Conservation (phyloP, 2,329 filamentous ascomycete species). For the Ophiostoma ulmi region DNA sequence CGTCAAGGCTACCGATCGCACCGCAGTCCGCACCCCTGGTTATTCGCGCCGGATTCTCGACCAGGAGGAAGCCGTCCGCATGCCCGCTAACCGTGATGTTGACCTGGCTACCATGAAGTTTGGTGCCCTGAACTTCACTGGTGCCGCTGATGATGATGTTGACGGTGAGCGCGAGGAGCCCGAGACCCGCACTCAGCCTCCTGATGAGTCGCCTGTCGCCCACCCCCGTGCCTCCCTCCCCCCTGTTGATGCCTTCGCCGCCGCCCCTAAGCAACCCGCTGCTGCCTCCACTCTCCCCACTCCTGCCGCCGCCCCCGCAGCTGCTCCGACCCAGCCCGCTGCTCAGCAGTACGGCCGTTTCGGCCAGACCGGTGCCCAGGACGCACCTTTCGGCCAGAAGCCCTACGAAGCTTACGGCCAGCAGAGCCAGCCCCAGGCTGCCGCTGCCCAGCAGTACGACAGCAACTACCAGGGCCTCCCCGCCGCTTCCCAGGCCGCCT, state of each 20-base stretch:
- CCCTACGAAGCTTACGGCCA: slow-evolving; percentile 82
- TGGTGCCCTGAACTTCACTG: slow-evolving; percentile 87
- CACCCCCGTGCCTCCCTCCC: slow-evolving; percentile 83
- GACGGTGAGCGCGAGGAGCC: slow-evolving; percentile 93
- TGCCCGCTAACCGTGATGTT: slow-evolving; percentile 94
- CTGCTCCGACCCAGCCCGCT: slow-evolving; percentile 24
- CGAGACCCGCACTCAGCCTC: slow-evolving; percentile 88
- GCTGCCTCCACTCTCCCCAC: slow-evolving; percentile 37
- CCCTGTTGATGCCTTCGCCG: slow-evolving; percentile 57
- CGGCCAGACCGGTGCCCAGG: slow-evolving; percentile 45
- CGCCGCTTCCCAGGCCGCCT: slow-evolving; percentile 42
- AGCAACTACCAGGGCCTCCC: slow-evolving; percentile 42
- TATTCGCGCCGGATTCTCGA: slow-evolving; percentile 84
- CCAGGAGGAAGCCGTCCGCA: slow-evolving; percentile 95
- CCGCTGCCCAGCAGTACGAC: slow-evolving; percentile 55
- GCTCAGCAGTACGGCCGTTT: slow-evolving; percentile 63
- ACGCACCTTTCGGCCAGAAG: slow-evolving; percentile 65
- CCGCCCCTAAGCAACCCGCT: slow-evolving; percentile 48
- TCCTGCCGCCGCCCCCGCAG: slow-evolving; percentile 38
- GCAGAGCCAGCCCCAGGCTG: slow-evolving; percentile 56
- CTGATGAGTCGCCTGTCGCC: slow-evolving; percentile 83
- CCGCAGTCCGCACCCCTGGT: slow-evolving; percentile 64
- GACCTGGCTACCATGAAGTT: slow-evolving; percentile 93
- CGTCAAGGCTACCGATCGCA: slow-evolving; percentile 66
- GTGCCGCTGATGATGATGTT: slow-evolving; percentile 76